Evolutionary conservation across 768 basidiomycete species (phyloP), one percentile per base, ranked within the genome.

Genomic region (Tulasnella sp.): DNA sequence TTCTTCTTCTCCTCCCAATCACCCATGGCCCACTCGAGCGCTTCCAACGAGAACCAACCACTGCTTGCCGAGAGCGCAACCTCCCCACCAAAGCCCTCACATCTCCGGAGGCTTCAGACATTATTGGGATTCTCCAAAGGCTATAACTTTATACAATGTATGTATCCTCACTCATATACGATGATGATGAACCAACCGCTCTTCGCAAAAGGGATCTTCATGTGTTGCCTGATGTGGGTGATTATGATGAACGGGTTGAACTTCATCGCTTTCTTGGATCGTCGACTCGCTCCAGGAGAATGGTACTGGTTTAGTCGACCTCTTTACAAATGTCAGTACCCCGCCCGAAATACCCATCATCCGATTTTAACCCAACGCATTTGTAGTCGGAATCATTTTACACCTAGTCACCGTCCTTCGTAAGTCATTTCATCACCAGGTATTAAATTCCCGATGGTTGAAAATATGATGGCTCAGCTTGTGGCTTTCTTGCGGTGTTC

Each of bases 401-500:
- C 71, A 72, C 40, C 34, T 72, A n/a, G 39, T 31, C n/a, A 45
- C 71, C 71, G 34, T 72, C 38, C 71, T 72, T 31, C 71, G 71
- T 45, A 31, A 38, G 71, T 42, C 1, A 5, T 12, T 5, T 38
- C 3, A 25, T 25, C 12, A 39, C 25, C 8, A 3, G 22, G 37
- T 12, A n/a, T 42, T 71, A 3, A n/a, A 42, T 49, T 49, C 31
- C 19, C 8, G 34, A 67, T 36, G 9, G 64, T n/a, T 29, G 22
- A 36, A 25, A 11, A 36, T 3, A 72, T 72, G 4, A 42, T 25
- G 8, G 25, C 22, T 49, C 29, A 72, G 71, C 71, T 19, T 40
- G 40, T 12, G 71, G 71, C 71, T 42, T 72, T n/a, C 71, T 72
- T 39, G 39, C 71, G 22, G 49, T 72, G 31, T 72, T 72, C n/a